These are phyloP conservation scores for Backusella liffmaniae DNA, from an alignment of 192 early-diverging fungal genomes.

Conservation along the genomic window DNA sequence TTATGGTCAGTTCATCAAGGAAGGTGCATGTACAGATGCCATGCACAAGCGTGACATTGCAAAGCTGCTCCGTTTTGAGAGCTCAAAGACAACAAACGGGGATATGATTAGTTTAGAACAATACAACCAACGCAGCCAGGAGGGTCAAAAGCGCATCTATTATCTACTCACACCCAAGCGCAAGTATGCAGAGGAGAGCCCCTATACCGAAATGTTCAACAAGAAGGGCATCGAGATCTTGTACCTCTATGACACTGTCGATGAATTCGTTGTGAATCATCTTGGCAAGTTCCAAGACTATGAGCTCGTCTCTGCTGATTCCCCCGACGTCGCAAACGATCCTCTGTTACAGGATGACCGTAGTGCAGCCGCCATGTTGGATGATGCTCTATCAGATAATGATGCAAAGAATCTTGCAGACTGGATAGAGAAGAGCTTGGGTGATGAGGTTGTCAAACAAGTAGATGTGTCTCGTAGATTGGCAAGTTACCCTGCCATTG, in stretches of 20 bases:
- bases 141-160: slow-evolving; percentile 75
- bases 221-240: slow-evolving; percentile 73
- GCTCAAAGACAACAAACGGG: slow-evolving; percentile 35
- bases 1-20: slow-evolving; percentile 70
- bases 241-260: slow-evolving; percentile 59
- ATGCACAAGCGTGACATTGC: slow-evolving; percentile 50
- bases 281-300: slow-evolving; percentile 57
- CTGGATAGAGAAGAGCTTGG: slow-evolving; percentile 65
- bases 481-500: slow-evolving; percentile 70
- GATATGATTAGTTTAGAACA: slow-evolving; percentile 64
- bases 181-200: slow-evolving; percentile 59
- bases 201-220: slow-evolving; percentile 75
- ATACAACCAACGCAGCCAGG: slow-evolving; percentile 68
- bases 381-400: slow-evolving; percentile 35
- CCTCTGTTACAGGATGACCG: slow-evolving; percentile 21
- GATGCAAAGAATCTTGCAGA: slow-evolving; percentile 49
- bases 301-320: slow-evolving; percentile 54
- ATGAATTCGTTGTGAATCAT: slow-evolving; percentile 60
- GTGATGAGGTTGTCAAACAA: slow-evolving; percentile 58
- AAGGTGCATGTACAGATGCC: slow-evolving; percentile 73
- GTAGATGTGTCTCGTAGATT: slow-evolving; percentile 72
- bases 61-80: slow-evolving; percentile 63
- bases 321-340: slow-evolving; percentile 44
- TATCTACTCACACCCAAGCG: slow-evolving; percentile 59
- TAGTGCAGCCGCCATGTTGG: background rate